Evolutionary conservation across 2,329 filamentous ascomycete genomes (phyloP).

Genomic region (Fusarium goolgardi): DNA sequence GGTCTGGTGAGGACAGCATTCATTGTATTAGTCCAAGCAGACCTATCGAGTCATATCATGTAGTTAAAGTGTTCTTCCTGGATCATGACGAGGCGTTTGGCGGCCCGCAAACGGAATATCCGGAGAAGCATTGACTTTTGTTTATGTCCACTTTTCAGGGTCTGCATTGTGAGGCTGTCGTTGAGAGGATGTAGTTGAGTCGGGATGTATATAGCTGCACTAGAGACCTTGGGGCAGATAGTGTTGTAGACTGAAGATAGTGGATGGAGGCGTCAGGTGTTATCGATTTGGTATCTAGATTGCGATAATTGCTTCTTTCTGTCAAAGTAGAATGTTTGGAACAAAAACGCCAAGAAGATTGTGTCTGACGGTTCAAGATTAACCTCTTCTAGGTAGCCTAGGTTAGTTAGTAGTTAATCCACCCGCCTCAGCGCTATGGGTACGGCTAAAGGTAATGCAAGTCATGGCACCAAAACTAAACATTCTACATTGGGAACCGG

Average conservation of each 20-base stretch:
- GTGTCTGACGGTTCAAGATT: not conserved
- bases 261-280: not conserved
- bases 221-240: not conserved
- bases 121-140: not conserved
- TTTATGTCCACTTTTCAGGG: not conserved
- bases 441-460: not conserved
- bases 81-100: not conserved
- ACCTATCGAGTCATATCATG: not conserved
- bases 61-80: not conserved
- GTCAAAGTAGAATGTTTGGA: not conserved
- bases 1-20: not conserved
- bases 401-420: not conserved
- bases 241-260: not conserved
- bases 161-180: not conserved
- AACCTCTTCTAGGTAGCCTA: not conserved
- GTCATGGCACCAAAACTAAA: not conserved
- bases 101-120: not conserved
- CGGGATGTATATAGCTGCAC: not conserved
- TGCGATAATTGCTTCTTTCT: not conserved
- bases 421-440: not conserved
- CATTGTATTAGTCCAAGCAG: not conserved
- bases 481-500: not conserved
- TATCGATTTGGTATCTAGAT: not conserved
- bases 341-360: not conserved
- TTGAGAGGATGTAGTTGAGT: not conserved